Base-by-base conservation (phyloP, 2,329 filamentous ascomycete genomes). In the Fusarium stilboides region DNA sequence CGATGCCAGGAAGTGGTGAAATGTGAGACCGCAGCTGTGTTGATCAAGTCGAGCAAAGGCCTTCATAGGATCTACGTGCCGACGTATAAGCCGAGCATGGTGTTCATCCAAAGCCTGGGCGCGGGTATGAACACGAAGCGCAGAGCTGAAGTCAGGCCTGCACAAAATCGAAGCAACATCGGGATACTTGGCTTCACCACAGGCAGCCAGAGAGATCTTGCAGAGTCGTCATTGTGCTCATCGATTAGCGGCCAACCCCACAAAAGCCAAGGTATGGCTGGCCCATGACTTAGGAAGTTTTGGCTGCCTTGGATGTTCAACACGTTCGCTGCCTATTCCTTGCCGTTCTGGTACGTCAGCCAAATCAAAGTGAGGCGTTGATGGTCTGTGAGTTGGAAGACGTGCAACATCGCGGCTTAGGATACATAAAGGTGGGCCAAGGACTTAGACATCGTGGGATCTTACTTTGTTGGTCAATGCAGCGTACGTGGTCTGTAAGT, bases 301-400 rank as follows among this genome's bases (percentile, higher is more conserved):
- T 28, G 47, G 57, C 13, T 49, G 43, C 43, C 45, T 55, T 39
- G 34, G 26, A 40, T 42, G 39, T 28, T 42, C 42, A 37, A 33
- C 31, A 34, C 19, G 53, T 33, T 60, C 9, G 20, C 24, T 34
- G 28, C 19, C 39, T 26, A 37, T 34, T 43, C 65, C 59, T 61
- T 65, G 64, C 40, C 45, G 36, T 51, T 44, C 52, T 24, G 39
- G 49, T 47, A 44, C 31, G 33, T 53, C 59, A 63, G 40, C 37
- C 39, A 56, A 46, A 49, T 49, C 51, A 63, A 57, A 62, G 28
- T 49, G 60, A 64, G 58, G 58, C 45, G 53, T 39, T 65, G 44
- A 28, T 68, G 63, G 52, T 68, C 47, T 57, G 58, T 64, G 64
- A 65, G 57, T 57, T 34, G 44, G 20, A 12, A 54, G 40, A 37